Conservation (phyloP, 2,329 filamentous ascomycete genomes). For the Pestalotiopsis sp. region DNA sequence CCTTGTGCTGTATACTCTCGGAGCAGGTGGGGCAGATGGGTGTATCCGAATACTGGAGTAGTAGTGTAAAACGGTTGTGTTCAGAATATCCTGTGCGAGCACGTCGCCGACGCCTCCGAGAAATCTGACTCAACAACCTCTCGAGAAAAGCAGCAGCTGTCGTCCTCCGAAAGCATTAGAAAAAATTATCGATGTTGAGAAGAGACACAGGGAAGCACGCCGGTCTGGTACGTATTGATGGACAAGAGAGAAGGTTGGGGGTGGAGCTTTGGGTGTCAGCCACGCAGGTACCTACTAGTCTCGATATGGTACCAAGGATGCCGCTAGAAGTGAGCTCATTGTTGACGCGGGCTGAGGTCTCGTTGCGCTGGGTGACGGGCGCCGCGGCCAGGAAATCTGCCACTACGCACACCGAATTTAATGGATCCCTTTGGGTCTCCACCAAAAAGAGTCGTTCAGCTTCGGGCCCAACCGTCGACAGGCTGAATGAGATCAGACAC, state of each 20-base stretch:
- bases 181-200: not conserved
- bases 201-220: not conserved
- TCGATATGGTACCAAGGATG: not conserved
- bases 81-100: not conserved
- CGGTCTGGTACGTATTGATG: not conserved
- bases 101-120: not conserved
- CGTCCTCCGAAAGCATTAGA: not conserved
- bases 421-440: not conserved
- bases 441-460: not conserved
- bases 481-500: not conserved
- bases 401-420: not conserved
- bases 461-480: not conserved
- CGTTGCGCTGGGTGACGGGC: slow-evolving; percentile 14
- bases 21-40: slow-evolving; percentile 2
- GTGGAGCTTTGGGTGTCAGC: slow-evolving; percentile 5
- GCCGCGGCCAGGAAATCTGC: not conserved
- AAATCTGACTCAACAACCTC: not conserved
- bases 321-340: slow-evolving; percentile 7
- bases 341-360: not conserved
- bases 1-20: not conserved
- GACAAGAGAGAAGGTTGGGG: not conserved
- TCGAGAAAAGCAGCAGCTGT: not conserved
- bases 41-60: not conserved
- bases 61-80: not conserved
- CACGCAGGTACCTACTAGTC: slow-evolving; percentile 9